These are phyloP conservation scores for Saccharomyces hybrid DNA, from an alignment of 1,139 yeast genomes.

Conservation along the genomic window DNA sequence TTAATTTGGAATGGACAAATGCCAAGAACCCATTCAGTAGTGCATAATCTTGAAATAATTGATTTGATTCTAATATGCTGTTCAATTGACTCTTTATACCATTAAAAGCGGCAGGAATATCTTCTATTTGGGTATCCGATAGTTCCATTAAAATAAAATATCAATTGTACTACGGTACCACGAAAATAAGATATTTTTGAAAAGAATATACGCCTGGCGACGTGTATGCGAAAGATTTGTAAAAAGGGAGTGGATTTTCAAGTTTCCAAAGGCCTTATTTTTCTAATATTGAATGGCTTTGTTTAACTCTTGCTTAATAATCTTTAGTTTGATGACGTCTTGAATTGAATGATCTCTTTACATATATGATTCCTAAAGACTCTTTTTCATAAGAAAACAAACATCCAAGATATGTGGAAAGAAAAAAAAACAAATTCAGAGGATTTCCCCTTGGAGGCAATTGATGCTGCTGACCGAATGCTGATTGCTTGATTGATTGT, in stretches of 20 bases:
- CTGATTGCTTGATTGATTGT: not conserved
- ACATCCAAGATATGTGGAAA: not conserved
- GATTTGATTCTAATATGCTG: conserved; percentile 20
- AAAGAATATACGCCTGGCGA: not conserved
- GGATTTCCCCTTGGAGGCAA: not conserved
- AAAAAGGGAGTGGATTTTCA: not conserved
- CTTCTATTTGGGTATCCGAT: conserved; percentile 5
- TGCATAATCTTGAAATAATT: conserved; percentile 23
- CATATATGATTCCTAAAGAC: not conserved
- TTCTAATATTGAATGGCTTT: not conserved
- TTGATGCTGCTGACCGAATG: not conserved
- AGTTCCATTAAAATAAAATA: not conserved
- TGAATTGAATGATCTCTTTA: not conserved
- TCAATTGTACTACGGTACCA: not conserved
- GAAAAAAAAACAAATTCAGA: not conserved
- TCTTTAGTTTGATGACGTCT: not conserved
- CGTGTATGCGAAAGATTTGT: not conserved
- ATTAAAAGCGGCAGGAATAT: conserved; percentile 1
- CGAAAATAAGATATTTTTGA: not conserved
- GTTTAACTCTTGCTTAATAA: not conserved
- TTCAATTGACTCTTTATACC: conserved; percentile 12
- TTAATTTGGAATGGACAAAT: conserved; percentile 24
- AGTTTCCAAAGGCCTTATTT: not conserved
- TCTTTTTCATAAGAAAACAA: not conserved
- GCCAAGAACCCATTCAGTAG: conserved; percentile 25